Evolutionary conservation across 106 monocot genomes (phyloP), one percentile per base, ranked within the genome.

Genomic region (Allium cepa): DNA sequence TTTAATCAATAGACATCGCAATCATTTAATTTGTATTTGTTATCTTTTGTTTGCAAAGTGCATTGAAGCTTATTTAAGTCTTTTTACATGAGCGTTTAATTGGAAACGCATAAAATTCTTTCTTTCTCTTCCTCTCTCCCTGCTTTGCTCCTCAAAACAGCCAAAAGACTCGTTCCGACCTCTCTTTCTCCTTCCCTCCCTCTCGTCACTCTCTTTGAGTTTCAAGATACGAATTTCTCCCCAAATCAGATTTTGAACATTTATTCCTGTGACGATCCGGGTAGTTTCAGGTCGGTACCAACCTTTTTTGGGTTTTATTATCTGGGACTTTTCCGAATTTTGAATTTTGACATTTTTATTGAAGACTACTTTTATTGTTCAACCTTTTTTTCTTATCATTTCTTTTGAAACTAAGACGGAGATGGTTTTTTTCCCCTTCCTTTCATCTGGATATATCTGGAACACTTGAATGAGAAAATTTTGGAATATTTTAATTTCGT

Each of bases 121-220:
- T 36, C 55, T 55, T n/a, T 55, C 15, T 62, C 62, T 62, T 36
- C 22, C 28, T 62, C 62, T 36, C 26, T 10, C 26, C 26, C 11
- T 22, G 36, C 36, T 36, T 36, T 5, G 36, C 66, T 85, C 78
- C 53, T 26, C 81, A 68, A 26, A 81, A 64, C 1, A 81, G 81
- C 10, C 85, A 81, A 17, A 85, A 50, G 11, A 79, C 78, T 55
- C 71, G 75, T 1, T 75, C 78, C 15, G 78, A 81, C 13, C 59
- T 76, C 49, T 77, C 74, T 48, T 80, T 80, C 26, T 85, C 78
- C 17, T 77, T 57, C 13, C 61, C 69, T 14, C 63, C 58, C 64
- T 85, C 72, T 18, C 81, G 78, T 17, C 55, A 9, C 2, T 71
- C 64, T 71, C 69, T 22, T 9, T 18, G 59, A 9, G 64, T 48